phyloP scores from a whole-genome alignment of 371 early-diverging fungal genomes.

The Mucor circinelloides region DNA sequence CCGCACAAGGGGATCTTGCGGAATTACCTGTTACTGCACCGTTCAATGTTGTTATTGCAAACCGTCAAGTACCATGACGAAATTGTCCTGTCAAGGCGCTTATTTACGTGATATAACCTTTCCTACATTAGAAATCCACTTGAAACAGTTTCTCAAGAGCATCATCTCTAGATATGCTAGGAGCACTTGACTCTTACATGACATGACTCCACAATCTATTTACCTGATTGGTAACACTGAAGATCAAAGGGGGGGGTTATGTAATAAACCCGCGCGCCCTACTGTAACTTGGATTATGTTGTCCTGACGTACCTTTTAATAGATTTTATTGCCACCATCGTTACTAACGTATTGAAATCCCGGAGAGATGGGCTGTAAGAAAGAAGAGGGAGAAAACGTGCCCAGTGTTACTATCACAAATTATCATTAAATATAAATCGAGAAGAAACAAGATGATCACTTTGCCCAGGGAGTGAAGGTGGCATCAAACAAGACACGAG shows the following conservation, averaged over 20 bases:
- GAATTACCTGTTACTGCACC: background rate
- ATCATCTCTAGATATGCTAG: no score
- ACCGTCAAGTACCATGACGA: background rate
- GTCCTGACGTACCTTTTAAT: background rate
- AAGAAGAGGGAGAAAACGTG: background rate
- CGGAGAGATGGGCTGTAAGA: background rate
- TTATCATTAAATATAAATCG: background rate
- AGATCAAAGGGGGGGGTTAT: background rate
- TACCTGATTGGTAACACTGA: conserved; percentile 1
- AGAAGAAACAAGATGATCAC: background rate
- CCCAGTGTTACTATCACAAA: background rate
- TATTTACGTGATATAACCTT: background rate
- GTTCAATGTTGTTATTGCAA: background rate
- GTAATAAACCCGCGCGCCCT: background rate
- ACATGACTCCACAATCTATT: background rate
- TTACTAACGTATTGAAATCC: background rate
- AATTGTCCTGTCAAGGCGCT: background rate
- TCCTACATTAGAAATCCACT: no score
- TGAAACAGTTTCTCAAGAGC: no score
- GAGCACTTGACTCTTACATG: background rate
- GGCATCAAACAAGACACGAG: background rate
- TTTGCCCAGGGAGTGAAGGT: background rate
- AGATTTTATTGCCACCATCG: background rate
- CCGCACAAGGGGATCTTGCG: background rate
- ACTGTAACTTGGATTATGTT: background rate